A percentile compares a stretch with the other conserved stretches of the same genome.
Conservation (phyloP, 2,329 filamentous ascomycete genomes). For the Apiospora rasikravindrae region DNA sequence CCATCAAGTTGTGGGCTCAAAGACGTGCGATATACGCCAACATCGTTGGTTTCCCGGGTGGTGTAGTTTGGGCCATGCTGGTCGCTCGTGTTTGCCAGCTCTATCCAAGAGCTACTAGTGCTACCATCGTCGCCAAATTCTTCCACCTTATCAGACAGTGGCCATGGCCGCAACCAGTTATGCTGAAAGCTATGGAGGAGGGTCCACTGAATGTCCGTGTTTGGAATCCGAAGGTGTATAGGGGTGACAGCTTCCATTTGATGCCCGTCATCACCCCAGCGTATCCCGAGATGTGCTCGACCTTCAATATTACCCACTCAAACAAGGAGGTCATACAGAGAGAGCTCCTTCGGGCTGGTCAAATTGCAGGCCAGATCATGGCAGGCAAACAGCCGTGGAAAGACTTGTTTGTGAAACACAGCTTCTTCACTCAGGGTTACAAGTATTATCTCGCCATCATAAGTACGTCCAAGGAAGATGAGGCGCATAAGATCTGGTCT, state of each 20-base stretch:
- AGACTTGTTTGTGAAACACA: constrained; percentile 86
- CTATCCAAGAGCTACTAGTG: constrained; percentile 89
- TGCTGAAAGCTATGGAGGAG: constrained; percentile 86
- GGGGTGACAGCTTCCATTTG: constrained; percentile 80
- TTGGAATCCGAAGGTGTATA: constrained; percentile 94
- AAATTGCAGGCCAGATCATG: constrained; percentile 82
- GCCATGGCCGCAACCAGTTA: constrained; percentile 93
- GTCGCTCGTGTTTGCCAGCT: constrained; percentile 95
- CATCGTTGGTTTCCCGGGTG: constrained; percentile 94
- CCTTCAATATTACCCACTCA: constrained; percentile 89
- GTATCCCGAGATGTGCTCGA: constrained; percentile 97
- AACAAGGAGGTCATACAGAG: constrained; percentile 83
- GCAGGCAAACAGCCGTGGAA: constrained; percentile 79
- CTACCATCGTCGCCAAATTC: constrained; percentile 90
- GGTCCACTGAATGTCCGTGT: constrained; percentile 81
- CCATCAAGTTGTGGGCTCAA: constrained; percentile 96
- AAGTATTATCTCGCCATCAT: constrained; percentile 95
- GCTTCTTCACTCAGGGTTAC: constrained; percentile 91
- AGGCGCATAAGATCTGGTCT: constrained; percentile 85
- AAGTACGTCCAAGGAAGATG: constrained; percentile 80
- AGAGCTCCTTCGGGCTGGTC: constrained; percentile 78
- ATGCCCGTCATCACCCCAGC: constrained; percentile 99
- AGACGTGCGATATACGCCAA: constrained; percentile 92
- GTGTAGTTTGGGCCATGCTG: constrained; percentile 98
- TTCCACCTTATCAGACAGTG: constrained; percentile 90